Evolutionary conservation across 805 yeast species (phyloP).

Genomic region (Ogataea methylovora): DNA sequence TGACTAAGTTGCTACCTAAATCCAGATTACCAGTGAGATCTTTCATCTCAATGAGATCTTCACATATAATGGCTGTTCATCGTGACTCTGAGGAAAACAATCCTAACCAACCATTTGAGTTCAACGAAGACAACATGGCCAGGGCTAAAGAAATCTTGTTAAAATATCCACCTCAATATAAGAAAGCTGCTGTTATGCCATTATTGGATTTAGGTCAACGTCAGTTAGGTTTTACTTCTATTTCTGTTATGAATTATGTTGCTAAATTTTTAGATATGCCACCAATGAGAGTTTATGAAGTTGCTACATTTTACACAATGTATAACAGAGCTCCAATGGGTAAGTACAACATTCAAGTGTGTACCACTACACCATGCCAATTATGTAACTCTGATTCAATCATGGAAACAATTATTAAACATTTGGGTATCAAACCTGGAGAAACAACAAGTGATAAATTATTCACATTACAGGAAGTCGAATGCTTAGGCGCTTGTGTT

Average conservation of each 20-base stretch:
- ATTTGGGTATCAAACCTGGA: constrained; percentile 63
- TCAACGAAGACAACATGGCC: constrained; percentile 52
- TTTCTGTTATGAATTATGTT: constrained; percentile 84
- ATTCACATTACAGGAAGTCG: constrained; percentile 82
- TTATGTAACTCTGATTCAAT: constrained; percentile 77
- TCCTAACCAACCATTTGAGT: constrained; percentile 63
- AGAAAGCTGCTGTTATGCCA: constrained; percentile 86
- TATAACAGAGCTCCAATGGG: constrained; percentile 84
- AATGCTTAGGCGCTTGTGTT: constrained; percentile 88
- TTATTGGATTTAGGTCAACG: constrained; percentile 81
- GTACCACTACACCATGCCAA: constrained; percentile 89
- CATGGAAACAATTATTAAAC: constrained; percentile 57
- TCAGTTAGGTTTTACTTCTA: constrained; percentile 79
- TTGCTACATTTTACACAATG: constrained; percentile 90
- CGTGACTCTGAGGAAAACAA: constrained; percentile 66
- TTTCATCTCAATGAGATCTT: constrained; percentile 15
- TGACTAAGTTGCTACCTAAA: too few species aligned
- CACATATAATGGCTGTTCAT: constrained; percentile 48
- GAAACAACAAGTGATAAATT: constrained; percentile 68
- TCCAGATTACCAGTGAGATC: too few species aligned
- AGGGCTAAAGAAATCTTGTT: constrained; percentile 69
- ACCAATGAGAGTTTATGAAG: constrained; percentile 91
- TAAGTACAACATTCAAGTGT: constrained; percentile 73
- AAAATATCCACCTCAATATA: constrained; percentile 81
- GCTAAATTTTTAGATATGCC: constrained; percentile 83